These are phyloP conservation scores for Ephemerocybe angulata DNA, from an alignment of 768 basidiomycete species.

Conservation along the genomic window DNA sequence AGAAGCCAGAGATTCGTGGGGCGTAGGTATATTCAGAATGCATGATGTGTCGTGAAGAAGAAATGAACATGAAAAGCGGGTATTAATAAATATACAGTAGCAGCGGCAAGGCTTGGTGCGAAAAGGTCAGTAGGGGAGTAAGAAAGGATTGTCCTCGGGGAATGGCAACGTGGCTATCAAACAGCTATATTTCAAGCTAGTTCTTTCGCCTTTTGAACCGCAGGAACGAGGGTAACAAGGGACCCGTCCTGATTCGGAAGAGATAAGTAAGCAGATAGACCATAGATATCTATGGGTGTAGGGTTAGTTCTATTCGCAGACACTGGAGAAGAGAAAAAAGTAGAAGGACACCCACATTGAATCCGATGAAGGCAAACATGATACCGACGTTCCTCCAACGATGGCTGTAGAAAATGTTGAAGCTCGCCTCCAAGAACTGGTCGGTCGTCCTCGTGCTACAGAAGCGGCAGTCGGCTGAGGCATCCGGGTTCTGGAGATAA, in stretches of 20 bases:
- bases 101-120: no score
- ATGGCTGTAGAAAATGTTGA: slow-evolving; percentile 55
- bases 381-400: slow-evolving; percentile 56
- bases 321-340: slow-evolving; percentile 1
- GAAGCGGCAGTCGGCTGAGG: slow-evolving; percentile 51
- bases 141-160: no score
- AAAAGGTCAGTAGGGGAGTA: no score
- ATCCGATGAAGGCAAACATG: slow-evolving; percentile 41
- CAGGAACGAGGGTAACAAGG: slow-evolving; percentile 25
- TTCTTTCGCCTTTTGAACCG: slow-evolving; percentile 17
- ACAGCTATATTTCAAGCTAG: no score
- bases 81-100: no score
- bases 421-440: slow-evolving; percentile 44
- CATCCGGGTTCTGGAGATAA: slow-evolving; percentile 52
- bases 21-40: no score
- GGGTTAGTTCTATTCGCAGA: not conserved
- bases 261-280: slow-evolving; percentile 47
- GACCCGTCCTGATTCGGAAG: slow-evolving; percentile 43
- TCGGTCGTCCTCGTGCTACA: slow-evolving; percentile 62
- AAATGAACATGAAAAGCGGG: no score
- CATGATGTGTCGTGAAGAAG: no score
- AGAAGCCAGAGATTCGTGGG: no score
- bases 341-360: slow-evolving; percentile 43
- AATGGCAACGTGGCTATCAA: no score
- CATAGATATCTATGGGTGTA: slow-evolving; percentile 29